Base-by-base conservation (phyloP, 2,329 filamentous ascomycete species). In the Sclerotiophoma versabilis region DNA sequence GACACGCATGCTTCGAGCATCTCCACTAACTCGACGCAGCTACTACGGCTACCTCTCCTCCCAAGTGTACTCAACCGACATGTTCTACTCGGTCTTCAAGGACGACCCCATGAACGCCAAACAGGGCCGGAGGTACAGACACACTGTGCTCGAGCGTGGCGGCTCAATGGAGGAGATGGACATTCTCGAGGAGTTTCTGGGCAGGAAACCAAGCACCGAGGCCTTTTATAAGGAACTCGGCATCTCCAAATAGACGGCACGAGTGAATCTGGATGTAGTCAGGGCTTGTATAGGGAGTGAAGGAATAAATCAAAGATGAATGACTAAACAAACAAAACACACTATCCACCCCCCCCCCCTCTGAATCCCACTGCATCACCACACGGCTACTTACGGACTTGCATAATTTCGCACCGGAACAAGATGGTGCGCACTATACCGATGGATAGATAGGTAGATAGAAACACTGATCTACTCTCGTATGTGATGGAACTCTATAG, bases 61-160 rank as follows among this genome's bases (percentile, higher is more conserved):
- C 1, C 84, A 91, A 73, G 91, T 95, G 15, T 95, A 93, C 77
- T 90, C 87, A 19, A 84, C 88, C 22, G 91, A 96, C 75, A 93
- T 96, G 90, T 96, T 93, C 80, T 87, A 91, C 76, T 84, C 84
- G 0, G 87, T 90, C 39, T 95, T 95, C 78, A 87, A 88, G 78
- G 80, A 84, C 63, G 81, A 93, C 71, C 91, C 91, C 0, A 92
- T 93, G 90, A 84, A 92, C 72, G 82, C 81, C 26, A 84, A 83
- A 61, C 85, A 92, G 71, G 91, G 91, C 1, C 81, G 90, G 12
- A 78, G 90, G 54, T 95, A 93, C 77, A 83, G 91, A 48, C 88
- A 92, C 74, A 89, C 86, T 0, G 90, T 95, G 19, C 79, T 95
- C 4, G 88, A 93, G 77, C 86, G 85, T 60, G 91, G 91, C 30